These are phyloP conservation scores for Colletotrichum graminicola DNA, from an alignment of 2,329 filamentous ascomycete genomes.

Conservation along the genomic window DNA sequence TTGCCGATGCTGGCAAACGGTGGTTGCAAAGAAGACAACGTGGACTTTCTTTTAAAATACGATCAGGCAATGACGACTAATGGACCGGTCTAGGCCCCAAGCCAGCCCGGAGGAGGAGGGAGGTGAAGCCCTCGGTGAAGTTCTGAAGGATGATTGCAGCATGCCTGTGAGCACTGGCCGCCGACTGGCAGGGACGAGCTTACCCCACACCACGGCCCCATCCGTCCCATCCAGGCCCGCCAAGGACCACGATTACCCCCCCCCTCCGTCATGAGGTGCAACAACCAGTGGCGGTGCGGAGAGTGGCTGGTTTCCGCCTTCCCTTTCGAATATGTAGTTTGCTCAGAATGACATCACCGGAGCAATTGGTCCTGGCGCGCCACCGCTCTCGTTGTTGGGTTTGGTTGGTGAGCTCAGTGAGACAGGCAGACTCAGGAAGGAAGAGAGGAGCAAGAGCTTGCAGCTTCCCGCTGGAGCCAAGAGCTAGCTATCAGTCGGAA, in stretches of 20 bases:
- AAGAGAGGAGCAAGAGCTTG: background rate
- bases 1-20: background rate
- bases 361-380: conserved; percentile 42
- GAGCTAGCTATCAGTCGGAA: background rate
- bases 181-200: conserved; percentile 13
- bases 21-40: background rate
- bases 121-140: conserved; percentile 30
- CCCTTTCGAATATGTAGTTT: background rate
- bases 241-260: conserved; percentile 23
- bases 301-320: conserved; percentile 17
- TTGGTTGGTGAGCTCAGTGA: conserved; percentile 20
- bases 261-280: background rate
- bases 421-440: conserved; percentile 17
- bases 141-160: background rate
- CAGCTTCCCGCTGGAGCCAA: conserved; percentile 17
- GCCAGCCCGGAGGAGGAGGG: background rate
- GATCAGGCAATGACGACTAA: conserved; percentile 19
- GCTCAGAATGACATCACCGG: conserved; percentile 44
- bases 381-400: background rate
- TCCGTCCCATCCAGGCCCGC: conserved; percentile 26
- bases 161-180: conserved; percentile 19
- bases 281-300: conserved; percentile 31
- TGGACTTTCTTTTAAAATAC: background rate
- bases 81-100: conserved; percentile 31
- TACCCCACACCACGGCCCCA: conserved; percentile 26